A percentile compares a stretch with the other conserved stretches of the same genome.
Conservation (phyloP, 176 grass and related monocot genomes). For the Stipa capillata region DNA sequence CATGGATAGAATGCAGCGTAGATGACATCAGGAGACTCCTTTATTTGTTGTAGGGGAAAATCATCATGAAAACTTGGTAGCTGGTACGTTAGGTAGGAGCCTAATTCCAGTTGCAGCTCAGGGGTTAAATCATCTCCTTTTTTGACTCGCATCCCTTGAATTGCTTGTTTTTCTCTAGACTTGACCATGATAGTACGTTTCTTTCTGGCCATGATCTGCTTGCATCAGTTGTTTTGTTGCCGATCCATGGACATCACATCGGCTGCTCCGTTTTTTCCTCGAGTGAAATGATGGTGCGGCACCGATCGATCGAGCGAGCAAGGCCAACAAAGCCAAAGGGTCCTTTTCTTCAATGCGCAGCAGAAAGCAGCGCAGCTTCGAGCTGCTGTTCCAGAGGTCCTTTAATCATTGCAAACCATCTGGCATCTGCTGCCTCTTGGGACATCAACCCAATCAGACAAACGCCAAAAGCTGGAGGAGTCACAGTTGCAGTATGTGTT, state of each 20-base stretch:
- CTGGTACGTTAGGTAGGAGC: background rate
- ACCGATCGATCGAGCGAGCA: background rate
- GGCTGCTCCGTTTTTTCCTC: background rate
- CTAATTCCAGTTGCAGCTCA: background rate
- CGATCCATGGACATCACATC: conserved; percentile 21
- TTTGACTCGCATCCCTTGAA: background rate
- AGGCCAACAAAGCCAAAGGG: background rate
- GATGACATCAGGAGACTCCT: background rate
- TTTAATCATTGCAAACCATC: conserved; percentile 71
- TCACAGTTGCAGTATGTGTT: conserved; percentile 27
- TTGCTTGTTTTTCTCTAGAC: background rate
- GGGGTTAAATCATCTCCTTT: background rate
- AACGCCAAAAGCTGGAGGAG: conserved; percentile 24
- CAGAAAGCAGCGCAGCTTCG: conserved; percentile 48
- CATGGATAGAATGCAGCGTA: background rate
- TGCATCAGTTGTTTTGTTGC: background rate
- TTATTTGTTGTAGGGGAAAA: background rate
- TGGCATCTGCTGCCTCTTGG: conserved; percentile 32
- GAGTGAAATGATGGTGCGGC: conserved; percentile 14
- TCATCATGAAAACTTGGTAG: conserved; percentile 6
- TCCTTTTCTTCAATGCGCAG: conserved; percentile 20
- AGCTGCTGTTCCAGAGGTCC: conserved; percentile 52
- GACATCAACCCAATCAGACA: conserved; percentile 37
- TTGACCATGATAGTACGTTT: background rate
- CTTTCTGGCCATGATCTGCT: conserved; percentile 11